These are phyloP conservation scores for Capsicum rhomboideum DNA, from an alignment of 257 asterid genomes.

Conservation along the genomic window DNA sequence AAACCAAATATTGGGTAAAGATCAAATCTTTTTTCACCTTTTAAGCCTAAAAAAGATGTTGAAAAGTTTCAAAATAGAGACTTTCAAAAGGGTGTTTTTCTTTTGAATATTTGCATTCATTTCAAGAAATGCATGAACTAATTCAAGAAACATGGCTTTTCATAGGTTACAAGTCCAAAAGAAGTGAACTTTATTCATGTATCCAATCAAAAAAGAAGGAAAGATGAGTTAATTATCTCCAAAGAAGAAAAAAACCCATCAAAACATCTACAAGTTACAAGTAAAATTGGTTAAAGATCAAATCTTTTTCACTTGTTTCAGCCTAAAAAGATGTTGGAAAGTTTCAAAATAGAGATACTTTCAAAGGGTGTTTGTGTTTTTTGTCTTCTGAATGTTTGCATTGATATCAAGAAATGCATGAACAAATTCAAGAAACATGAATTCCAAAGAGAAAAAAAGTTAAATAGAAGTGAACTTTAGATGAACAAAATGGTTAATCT, in stretches of 20 bases:
- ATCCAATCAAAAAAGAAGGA: not conserved
- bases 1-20: not conserved
- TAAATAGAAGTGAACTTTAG: not conserved
- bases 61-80: constrained; percentile 10
- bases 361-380: constrained; percentile 8
- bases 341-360: constrained; percentile 19
- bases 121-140: constrained; percentile 78
- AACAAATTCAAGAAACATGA: constrained; percentile 61
- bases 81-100: constrained; percentile 3
- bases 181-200: not conserved
- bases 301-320: not conserved
- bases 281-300: not conserved
- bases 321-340: not conserved
- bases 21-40: not conserved
- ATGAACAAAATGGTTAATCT: not conserved
- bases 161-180: not conserved
- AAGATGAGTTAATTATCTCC: not conserved
- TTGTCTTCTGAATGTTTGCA: constrained; percentile 59
- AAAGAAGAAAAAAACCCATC: not conserved
- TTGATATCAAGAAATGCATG: constrained; percentile 79
- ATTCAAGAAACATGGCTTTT: constrained; percentile 42
- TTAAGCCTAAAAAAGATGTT: not conserved
- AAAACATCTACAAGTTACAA: not conserved
- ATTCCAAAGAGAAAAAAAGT: not conserved
- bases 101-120: constrained; percentile 53